A percentile compares a stretch with the other conserved stretches of the same genome.
phyloP scores from a whole-genome alignment of 2,329 filamentous ascomycete genomes.

The Coniochaeta hoffmannii region DNA sequence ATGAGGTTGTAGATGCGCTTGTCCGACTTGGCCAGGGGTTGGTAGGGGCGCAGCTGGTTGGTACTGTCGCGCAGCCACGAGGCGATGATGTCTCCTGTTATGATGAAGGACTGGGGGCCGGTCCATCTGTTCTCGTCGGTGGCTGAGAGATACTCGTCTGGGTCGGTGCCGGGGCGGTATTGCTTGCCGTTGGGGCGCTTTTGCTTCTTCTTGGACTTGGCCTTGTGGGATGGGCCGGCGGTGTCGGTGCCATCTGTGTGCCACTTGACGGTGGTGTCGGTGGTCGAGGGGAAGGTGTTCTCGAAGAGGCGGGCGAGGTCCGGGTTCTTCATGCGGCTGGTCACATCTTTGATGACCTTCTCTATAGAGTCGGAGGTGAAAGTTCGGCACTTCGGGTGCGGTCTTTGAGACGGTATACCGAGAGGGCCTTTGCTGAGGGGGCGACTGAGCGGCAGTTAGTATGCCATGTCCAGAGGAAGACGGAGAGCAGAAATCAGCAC shows the following conservation, averaged over 20 bases:
- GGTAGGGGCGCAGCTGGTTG: constrained; percentile 89
- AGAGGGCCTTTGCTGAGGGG: constrained; percentile 77
- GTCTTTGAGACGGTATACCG: constrained; percentile 78
- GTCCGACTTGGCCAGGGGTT: constrained; percentile 75
- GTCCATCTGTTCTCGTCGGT: constrained; percentile 61
- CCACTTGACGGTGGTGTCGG: constrained; percentile 86
- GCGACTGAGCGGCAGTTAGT: constrained; percentile 38
- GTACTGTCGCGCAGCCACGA: constrained; percentile 90
- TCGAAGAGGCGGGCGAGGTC: constrained; percentile 91
- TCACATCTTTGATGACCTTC: constrained; percentile 77
- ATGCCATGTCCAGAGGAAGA: background rate
- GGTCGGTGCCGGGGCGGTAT: background rate
- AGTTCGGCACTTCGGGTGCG: constrained; percentile 73
- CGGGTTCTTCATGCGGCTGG: constrained; percentile 68
- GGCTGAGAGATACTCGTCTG: background rate
- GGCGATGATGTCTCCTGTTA: constrained; percentile 84
- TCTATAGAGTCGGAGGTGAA: constrained; percentile 85
- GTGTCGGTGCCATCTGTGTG: constrained; percentile 56
- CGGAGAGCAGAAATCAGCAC: constrained; percentile 12
- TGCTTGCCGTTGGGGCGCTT: background rate
- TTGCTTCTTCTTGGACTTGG: constrained; percentile 5
- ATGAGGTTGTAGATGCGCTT: constrained; percentile 71
- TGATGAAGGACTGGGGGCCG: constrained; percentile 85
- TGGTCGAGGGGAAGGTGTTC: constrained; percentile 87
- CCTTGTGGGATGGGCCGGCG: background rate